phyloP scores from a whole-genome alignment of 345 rosid species.

The Brassica napus region DNA sequence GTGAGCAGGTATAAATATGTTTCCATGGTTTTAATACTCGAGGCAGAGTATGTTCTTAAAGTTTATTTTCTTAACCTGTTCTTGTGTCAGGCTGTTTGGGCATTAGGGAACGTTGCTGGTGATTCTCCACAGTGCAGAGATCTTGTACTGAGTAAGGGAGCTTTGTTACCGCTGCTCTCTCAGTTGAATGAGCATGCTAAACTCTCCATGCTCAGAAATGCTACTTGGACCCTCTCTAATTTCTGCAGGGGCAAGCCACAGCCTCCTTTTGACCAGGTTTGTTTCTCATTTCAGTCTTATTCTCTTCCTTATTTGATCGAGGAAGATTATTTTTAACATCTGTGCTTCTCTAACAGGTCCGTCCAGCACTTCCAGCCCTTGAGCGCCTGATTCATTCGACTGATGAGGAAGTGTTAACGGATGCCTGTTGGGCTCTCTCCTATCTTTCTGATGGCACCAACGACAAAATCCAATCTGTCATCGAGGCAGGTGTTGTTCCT shows the following conservation, averaged over 20 bases:
- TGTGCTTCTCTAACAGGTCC: constrained; percentile 49
- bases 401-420: constrained; percentile 96
- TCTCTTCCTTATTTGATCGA: neutral
- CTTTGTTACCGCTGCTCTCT: constrained; percentile 39
- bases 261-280: constrained; percentile 81
- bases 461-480: constrained; percentile 94
- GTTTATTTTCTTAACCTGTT: neutral
- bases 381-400: constrained; percentile 77
- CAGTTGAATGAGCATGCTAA: constrained; percentile 45
- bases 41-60: neutral
- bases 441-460: constrained; percentile 96
- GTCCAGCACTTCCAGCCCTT: constrained; percentile 87
- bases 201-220: constrained; percentile 45
- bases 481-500: constrained; percentile 83
- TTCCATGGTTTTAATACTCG: neutral
- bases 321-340: neutral
- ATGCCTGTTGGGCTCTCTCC: constrained; percentile 98
- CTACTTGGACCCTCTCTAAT: constrained; percentile 47
- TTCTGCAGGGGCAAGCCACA: constrained; percentile 89
- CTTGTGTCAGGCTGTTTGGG: constrained; percentile 42
- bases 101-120: constrained; percentile 45
- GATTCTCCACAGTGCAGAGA: constrained; percentile 45
- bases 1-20: constrained; percentile 72
- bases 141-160: constrained; percentile 42
- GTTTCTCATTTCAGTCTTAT: neutral